A percentile compares a stretch with the other conserved stretches of the same genome.
phyloP scores from a whole-genome alignment of 768 basidiomycete genomes.

The Mycena venus region DNA sequence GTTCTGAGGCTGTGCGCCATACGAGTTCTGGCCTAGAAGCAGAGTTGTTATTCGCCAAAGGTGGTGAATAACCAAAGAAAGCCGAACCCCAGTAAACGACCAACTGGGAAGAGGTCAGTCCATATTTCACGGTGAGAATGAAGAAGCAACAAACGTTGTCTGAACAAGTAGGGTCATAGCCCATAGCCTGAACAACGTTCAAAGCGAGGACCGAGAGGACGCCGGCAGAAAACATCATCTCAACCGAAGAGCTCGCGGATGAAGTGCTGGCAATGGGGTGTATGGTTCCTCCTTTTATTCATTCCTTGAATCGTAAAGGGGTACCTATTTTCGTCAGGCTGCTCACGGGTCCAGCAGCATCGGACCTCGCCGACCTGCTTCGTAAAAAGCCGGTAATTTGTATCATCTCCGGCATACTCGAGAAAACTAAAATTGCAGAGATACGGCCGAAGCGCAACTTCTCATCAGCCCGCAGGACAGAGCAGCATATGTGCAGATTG shows the following conservation, averaged over 20 bases:
- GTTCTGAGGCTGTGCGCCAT: slow-evolving; percentile 71
- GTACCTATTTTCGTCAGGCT: neutral
- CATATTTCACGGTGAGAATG: neutral
- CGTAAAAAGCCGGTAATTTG: neutral
- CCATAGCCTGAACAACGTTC: slow-evolving; percentile 5
- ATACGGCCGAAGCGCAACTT: neutral
- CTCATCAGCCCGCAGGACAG: neutral
- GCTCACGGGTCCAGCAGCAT: neutral
- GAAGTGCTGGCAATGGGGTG: neutral
- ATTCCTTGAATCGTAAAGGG: slow-evolving; percentile 7
- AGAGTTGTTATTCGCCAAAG: neutral
- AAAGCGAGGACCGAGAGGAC: slow-evolving; percentile 21
- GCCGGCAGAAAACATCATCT: slow-evolving; percentile 11
- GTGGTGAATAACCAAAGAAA: neutral
- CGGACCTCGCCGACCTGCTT: slow-evolving; percentile 11
- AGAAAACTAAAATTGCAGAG: too few species aligned
- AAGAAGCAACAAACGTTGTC: slow-evolving; percentile 19
- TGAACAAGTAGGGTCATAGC: slow-evolving; percentile 15
- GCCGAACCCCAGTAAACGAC: slow-evolving; percentile 22
- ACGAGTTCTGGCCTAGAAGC: slow-evolving; percentile 66
- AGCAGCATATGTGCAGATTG: neutral
- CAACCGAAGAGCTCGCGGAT: neutral
- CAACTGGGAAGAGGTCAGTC: slow-evolving; percentile 24
- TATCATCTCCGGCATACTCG: neutral
- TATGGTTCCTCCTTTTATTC: slow-evolving; percentile 9